Evolutionary conservation across 2,329 filamentous ascomycete species (phyloP), one percentile per base, ranked within the genome.

Genomic region (Monosporascus sp.): DNA sequence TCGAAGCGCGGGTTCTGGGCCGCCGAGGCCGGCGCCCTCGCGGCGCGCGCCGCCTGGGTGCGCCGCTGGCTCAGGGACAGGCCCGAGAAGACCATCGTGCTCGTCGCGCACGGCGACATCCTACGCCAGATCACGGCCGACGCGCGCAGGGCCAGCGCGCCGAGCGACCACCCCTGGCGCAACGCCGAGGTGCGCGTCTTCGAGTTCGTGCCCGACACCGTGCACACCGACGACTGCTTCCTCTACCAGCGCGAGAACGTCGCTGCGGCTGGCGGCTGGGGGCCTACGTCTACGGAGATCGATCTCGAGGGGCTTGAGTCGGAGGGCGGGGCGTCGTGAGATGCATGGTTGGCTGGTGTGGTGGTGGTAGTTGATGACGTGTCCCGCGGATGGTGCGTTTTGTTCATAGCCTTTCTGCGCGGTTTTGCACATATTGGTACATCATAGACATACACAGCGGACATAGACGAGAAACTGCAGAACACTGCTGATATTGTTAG

Each of bases 91-190:
- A 60, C 63, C 51, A 63, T 68, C 38, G 65, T 68, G 41, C 60
- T 63, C 7, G 64, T 68, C 6, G 53, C 63, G 18, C 67, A 69
- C 41, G 66, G 66, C 18, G 63, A 61, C 49, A 58, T 68, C 41
- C 48, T 64, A 24, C 48, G 61, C 14, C 41, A 52, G n/a, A 60
- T 64, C 53, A 62, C 59, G 41, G 47, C 48, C n/a, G 25, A 47
- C 17, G 55, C 57, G 25, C 22, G 22, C 22, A n/a, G 9, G 48
- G 44, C 24, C 15, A 39, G 37, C 31, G 54, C 50, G 15, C 37
- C 47, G 4, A 60, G 57, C 27, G 3, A 15, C 6, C 56, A 55
- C 46, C 50, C 39, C 15, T 63, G 61, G 59, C 55, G 51, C 48
- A 64, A 65, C 31, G 56, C 59, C 25, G 58, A 65, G 51, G 59